phyloP scores from a whole-genome alignment of 2,329 filamentous ascomycete genomes.

The Blumeria hordei region DNA sequence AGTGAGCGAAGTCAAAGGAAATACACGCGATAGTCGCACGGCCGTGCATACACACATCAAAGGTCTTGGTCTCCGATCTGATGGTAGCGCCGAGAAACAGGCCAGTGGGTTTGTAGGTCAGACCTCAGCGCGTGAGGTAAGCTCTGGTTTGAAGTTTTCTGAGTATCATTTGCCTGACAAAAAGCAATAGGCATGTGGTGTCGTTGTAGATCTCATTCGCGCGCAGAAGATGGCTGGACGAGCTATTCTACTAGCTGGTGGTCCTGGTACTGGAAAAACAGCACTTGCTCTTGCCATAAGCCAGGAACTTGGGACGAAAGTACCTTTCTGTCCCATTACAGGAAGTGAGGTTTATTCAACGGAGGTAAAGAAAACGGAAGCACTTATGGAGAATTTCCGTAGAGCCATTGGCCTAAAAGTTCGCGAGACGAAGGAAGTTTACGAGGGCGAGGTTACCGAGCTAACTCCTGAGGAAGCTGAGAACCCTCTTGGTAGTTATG shows the following conservation, averaged over 20 bases:
- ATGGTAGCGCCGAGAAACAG: constrained; percentile 65
- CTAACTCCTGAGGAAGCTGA: constrained; percentile 94
- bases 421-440: constrained; percentile 96
- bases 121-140: constrained; percentile 63
- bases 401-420: constrained; percentile 90
- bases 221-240: constrained; percentile 95
- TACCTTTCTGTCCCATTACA: constrained; percentile 94
- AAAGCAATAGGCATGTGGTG: constrained; percentile 61
- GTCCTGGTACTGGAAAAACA: constrained; percentile 91
- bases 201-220: constrained; percentile 87
- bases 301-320: constrained; percentile 92
- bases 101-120: constrained; percentile 79
- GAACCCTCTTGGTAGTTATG: constrained; percentile 89
- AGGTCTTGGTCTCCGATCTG: constrained; percentile 62
- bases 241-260: constrained; percentile 78
- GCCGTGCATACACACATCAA: constrained; percentile 97
- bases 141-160: constrained; percentile 6
- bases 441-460: constrained; percentile 95
- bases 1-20: constrained; percentile 86
- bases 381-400: constrained; percentile 97
- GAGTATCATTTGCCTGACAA: constrained; percentile 26
- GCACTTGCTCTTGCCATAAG: constrained; percentile 85
- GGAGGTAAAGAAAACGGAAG: constrained; percentile 98
- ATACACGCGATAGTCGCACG: constrained; percentile 83
- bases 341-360: constrained; percentile 95